Evolutionary conservation across 2,329 filamentous ascomycete species (phyloP), one percentile per base, ranked within the genome.

Genomic region (Cordyceps tenuipes): DNA sequence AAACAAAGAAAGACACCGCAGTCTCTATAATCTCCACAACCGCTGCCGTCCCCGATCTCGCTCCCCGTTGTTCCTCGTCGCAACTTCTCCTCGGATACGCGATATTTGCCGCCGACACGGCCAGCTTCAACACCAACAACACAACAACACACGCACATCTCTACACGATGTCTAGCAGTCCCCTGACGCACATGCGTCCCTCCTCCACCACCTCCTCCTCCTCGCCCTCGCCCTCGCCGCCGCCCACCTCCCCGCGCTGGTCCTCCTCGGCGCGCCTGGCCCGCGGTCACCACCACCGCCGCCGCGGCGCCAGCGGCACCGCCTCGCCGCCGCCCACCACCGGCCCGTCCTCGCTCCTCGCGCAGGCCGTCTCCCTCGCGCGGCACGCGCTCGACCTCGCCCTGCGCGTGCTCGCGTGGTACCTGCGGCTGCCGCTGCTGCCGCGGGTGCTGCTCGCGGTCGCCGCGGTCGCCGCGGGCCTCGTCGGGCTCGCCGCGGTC

Each of bases 401-500:
- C 7, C 74, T 72, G 19, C 73, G 75, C 52, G 69, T 75, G 61
- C 74, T 78, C 64, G 72, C 75, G 61, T 74, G 81, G 50, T 88
- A 82, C 73, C 71, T 78, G 63, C 75, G 75, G 63, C 76, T 84
- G 60, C 87, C 39, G 2, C 39, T 15, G 9, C 39, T 84, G 60
- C 87, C 10, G 39, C 39, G 39, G 9, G 13, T 41, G 13, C 39
- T 95, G 72, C 83, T 82, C 66, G 72, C 84, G 7, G 76, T 86
- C 21, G 77, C 86, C 21, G 71, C 81, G 13, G 62, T 79, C 3
- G 82, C 75, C 26, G 73, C 78, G n/a, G 72, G 81, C 60, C 76
- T 83, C 9, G 68, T 90, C 13, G 75, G 79, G 31, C 76, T 96
- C 57, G 75, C 91, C 5, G 87, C 90, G 70, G 76, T 96, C 60